A percentile compares a stretch with the other conserved stretches of the same genome.
phyloP scores from a whole-genome alignment of 2,329 filamentous ascomycete genomes.

The Beauveria sp. region DNA sequence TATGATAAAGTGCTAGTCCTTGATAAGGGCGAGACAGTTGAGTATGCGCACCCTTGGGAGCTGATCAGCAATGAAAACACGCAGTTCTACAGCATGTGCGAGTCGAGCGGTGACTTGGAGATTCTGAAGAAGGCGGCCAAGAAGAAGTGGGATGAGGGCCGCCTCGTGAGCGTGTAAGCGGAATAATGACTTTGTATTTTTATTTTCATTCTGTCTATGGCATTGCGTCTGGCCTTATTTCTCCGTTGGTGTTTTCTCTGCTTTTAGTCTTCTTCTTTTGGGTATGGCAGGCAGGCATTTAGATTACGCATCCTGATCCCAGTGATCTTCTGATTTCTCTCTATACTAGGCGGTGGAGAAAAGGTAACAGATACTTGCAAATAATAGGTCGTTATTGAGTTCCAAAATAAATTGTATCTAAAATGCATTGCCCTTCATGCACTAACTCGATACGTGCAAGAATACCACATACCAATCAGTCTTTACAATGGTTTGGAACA shows the following conservation, averaged over 20 bases:
- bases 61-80: conserved; percentile 66
- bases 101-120: conserved; percentile 53
- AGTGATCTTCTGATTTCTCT: not conserved
- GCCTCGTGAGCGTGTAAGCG: conserved; percentile 27
- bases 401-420: no score
- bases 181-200: conserved; percentile 9
- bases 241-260: not conserved
- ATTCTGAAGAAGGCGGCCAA: conserved; percentile 44
- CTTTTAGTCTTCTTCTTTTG: not conserved
- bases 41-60: conserved; percentile 85
- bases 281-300: not conserved
- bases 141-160: conserved; percentile 40
- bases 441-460: no score
- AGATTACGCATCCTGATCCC: not conserved
- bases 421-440: no score
- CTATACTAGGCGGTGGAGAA: not conserved
- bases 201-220: not conserved
- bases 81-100: conserved; percentile 55
- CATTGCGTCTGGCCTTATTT: not conserved
- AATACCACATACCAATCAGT: no score
- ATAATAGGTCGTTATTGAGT: no score
- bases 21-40: conserved; percentile 78
- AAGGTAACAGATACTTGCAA: not conserved
- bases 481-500: no score
- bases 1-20: conserved; percentile 96